A percentile compares a stretch with the other conserved stretches of the same genome.
Conservation (phyloP, 768 basidiomycete genomes). For the Rubroboletus satanas region DNA sequence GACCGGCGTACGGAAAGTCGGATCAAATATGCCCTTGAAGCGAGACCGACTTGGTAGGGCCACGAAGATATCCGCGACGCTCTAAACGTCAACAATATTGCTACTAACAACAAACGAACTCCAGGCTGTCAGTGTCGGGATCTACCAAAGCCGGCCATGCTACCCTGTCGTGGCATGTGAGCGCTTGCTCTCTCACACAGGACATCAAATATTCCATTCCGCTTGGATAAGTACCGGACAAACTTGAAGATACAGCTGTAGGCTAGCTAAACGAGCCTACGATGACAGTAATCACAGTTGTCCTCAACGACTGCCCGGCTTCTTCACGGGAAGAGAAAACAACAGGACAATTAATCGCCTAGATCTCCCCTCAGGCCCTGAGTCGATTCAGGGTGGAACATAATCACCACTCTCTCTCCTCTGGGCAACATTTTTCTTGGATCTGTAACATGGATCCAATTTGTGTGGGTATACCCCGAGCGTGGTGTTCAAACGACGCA, state of each 20-base stretch:
- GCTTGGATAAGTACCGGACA: neutral
- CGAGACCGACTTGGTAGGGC: neutral
- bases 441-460: neutral
- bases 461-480: neutral
- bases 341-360: neutral
- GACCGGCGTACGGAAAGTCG: neutral
- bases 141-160: no score
- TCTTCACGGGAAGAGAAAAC: neutral
- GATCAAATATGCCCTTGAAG: neutral
- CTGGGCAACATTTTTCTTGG: neutral
- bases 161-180: no score
- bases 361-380: neutral
- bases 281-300: neutral
- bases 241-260: neutral
- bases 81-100: neutral
- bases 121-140: neutral
- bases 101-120: neutral
- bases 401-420: neutral
- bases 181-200: no score
- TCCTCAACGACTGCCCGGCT: neutral
- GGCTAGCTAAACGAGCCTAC: neutral
- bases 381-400: neutral
- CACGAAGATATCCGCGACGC: neutral
- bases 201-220: neutral
- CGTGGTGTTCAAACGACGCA: neutral